These are phyloP conservation scores for Cyanophora paradoxa DNA, from an alignment of 78 protist species.

Conservation along the genomic window DNA sequence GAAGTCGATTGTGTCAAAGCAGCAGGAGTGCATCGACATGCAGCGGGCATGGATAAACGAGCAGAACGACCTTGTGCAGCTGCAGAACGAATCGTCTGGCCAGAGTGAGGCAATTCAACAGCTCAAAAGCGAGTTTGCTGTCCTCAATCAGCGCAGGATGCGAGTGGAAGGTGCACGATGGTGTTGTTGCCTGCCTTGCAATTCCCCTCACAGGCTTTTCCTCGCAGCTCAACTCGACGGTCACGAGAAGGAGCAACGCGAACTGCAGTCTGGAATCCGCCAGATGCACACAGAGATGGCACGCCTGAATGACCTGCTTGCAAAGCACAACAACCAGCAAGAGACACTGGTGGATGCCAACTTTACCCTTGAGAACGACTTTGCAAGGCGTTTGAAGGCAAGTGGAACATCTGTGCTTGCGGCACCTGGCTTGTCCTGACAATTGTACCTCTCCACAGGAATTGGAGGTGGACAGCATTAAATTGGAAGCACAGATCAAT, in stretches of 20 bases:
- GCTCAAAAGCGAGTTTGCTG: neutral
- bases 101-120: conserved; percentile 11
- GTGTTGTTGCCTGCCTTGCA: neutral
- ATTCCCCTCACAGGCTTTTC: neutral
- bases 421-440: neutral
- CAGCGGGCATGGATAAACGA: conserved; percentile 30
- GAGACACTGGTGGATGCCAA: conserved; percentile 25
- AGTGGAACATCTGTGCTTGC: too few species aligned
- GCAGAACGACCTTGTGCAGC: conserved; percentile 44
- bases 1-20: conserved; percentile 11
- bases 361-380: conserved; percentile 18
- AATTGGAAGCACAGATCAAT: conserved; percentile 18
- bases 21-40: conserved; percentile 1
- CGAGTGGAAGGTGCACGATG: neutral
- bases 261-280: neutral
- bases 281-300: conserved; percentile 22
- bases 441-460: too few species aligned
- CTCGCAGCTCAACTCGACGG: neutral
- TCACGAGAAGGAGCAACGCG: neutral
- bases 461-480: conserved; percentile 30
- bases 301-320: conserved; percentile 23
- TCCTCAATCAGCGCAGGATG: conserved; percentile 24
- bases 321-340: neutral
- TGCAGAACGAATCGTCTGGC: neutral
- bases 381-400: conserved; percentile 6